Conservation (phyloP, 2,329 filamentous ascomycete genomes). For the Aspergillus versicolor region DNA sequence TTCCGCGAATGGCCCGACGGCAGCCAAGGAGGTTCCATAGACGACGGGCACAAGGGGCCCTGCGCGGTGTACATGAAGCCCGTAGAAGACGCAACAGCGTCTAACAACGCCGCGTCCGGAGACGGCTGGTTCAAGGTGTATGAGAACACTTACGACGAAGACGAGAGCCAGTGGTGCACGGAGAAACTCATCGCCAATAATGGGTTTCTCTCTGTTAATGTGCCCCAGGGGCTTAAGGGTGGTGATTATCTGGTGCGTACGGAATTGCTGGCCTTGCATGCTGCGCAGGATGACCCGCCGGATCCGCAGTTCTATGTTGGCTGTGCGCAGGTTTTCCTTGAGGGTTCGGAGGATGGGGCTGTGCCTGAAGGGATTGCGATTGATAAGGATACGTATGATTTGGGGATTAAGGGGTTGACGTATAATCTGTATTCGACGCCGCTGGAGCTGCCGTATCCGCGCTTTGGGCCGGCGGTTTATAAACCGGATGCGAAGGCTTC, state of each 20-base stretch:
- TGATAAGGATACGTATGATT: slow-evolving; percentile 60
- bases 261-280: slow-evolving; percentile 68
- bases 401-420: slow-evolving; percentile 54
- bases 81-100: slow-evolving; percentile 55
- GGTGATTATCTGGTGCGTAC: slow-evolving; percentile 72
- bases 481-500: slow-evolving; percentile 30
- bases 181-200: slow-evolving; percentile 65
- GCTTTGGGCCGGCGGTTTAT: slow-evolving; percentile 60
- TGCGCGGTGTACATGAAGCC: slow-evolving; percentile 74
- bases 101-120: slow-evolving; percentile 57
- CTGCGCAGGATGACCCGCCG: slow-evolving; percentile 51
- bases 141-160: slow-evolving; percentile 64
- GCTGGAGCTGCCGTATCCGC: slow-evolving; percentile 55
- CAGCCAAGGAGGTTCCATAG: slow-evolving; percentile 56
- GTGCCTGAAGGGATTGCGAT: slow-evolving; percentile 59
- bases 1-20: slow-evolving; percentile 63
- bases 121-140: slow-evolving; percentile 78
- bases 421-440: slow-evolving; percentile 64
- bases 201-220: slow-evolving; percentile 61
- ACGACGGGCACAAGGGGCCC: slow-evolving; percentile 64
- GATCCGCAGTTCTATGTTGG: slow-evolving; percentile 73
- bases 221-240: slow-evolving; percentile 61
- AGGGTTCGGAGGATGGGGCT: slow-evolving; percentile 49
- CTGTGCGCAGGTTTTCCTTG: slow-evolving; percentile 69
- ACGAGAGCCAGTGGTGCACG: slow-evolving; percentile 64